A percentile compares a stretch with the other conserved stretches of the same genome.
These are phyloP conservation scores for Podaxis pistillaris DNA, from an alignment of 768 basidiomycete genomes.

Conservation along the genomic window DNA sequence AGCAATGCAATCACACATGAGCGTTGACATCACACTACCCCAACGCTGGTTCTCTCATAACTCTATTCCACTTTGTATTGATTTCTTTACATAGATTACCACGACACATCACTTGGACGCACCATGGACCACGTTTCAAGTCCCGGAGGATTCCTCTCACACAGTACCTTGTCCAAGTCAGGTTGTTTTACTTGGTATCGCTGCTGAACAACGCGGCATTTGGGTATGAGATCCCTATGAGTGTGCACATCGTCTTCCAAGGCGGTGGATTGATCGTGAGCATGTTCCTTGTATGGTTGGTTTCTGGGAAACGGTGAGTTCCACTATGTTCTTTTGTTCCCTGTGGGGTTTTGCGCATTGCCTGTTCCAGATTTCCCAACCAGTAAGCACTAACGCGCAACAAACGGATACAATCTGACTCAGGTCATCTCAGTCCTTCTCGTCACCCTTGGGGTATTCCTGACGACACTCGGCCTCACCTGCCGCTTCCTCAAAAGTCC, in stretches of 20 bases:
- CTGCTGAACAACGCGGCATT: conserved; percentile 92
- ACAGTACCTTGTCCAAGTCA: conserved; percentile 78
- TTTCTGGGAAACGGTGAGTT: conserved; percentile 61
- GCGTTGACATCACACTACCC: conserved; percentile 66
- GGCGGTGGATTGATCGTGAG: conserved; percentile 85
- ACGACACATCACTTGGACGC: conserved; percentile 52
- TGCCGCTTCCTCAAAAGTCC: conserved; percentile 23
- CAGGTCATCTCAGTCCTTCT: conserved; percentile 79
- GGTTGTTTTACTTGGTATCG: conserved; percentile 76
- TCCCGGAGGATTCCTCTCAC: conserved; percentile 66
- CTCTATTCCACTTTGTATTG: conserved; percentile 81
- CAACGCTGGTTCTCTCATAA: conserved; percentile 77
- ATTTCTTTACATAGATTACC: conserved; percentile 76
- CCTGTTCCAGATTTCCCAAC: not conserved
- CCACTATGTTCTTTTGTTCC: not conserved
- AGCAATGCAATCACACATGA: conserved; percentile 83
- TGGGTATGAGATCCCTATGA: conserved; percentile 81
- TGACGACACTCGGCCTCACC: conserved; percentile 77
- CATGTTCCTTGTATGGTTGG: conserved; percentile 74
- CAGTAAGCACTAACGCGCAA: not conserved
- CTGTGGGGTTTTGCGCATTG: not conserved
- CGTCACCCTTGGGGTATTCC: conserved; percentile 74
- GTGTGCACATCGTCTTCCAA: conserved; percentile 92
- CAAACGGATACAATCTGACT: conserved; percentile 19
- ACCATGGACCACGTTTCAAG: conserved; percentile 53